Evolutionary conservation across 345 rosid species (phyloP).

Genomic region (Murraya paniculata): DNA sequence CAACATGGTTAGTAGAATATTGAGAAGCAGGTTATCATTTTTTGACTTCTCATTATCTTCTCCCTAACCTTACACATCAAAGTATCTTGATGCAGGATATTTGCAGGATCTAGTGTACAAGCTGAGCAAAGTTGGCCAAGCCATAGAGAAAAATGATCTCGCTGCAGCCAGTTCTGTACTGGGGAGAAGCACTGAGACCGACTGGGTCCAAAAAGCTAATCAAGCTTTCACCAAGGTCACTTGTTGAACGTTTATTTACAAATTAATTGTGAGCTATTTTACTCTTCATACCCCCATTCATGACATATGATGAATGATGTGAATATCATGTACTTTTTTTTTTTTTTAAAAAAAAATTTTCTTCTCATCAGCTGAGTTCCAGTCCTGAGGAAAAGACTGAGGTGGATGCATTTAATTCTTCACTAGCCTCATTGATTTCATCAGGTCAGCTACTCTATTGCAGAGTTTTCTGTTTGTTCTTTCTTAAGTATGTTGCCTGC

Average conservation of each 20-base stretch:
- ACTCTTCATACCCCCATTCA: background rate
- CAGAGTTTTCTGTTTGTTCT: background rate
- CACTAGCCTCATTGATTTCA: constrained; percentile 70
- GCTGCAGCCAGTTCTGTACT: constrained; percentile 68
- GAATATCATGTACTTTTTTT: background rate
- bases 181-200: constrained; percentile 57
- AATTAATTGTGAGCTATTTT: background rate
- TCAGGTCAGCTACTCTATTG: constrained; percentile 47
- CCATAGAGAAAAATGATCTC: constrained; percentile 81
- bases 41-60: background rate
- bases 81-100: constrained; percentile 52
- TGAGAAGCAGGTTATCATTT: background rate
- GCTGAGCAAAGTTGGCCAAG: constrained; percentile 88
- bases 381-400: constrained; percentile 64
- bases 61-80: background rate
- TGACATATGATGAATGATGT: background rate
- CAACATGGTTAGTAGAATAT: background rate
- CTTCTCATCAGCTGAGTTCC: constrained; percentile 57
- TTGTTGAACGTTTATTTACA: background rate
- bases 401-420: constrained; percentile 73
- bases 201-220: constrained; percentile 74
- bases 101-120: constrained; percentile 86
- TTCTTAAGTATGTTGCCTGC: background rate
- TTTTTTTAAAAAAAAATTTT: background rate
- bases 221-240: constrained; percentile 70